Conservation (phyloP, 345 rosid genomes). For the Populus alba region DNA sequence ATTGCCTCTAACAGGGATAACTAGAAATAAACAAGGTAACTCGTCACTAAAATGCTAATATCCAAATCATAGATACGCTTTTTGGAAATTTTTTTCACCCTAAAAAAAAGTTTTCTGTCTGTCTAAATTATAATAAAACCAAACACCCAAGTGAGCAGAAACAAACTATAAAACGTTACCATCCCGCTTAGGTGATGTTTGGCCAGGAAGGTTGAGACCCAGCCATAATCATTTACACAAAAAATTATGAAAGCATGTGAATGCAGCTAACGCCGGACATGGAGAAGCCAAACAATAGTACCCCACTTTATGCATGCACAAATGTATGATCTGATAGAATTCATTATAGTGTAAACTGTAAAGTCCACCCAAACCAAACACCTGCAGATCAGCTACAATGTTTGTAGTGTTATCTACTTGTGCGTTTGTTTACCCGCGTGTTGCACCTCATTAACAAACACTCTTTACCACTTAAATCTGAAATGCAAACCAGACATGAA, state of each 20-base stretch:
- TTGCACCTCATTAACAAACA: no score
- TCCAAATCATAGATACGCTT: no score
- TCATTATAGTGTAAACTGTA: background rate
- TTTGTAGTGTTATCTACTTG: background rate
- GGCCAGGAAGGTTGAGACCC: background rate
- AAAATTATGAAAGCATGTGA: background rate
- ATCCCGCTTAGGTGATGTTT: background rate
- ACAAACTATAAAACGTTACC: background rate
- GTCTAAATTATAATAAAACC: background rate
- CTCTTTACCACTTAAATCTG: background rate
- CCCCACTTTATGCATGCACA: background rate
- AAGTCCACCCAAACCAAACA: background rate
- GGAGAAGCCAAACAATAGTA: background rate
- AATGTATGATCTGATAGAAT: background rate
- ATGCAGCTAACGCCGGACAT: no score
- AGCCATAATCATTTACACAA: background rate
- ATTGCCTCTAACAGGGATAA: background rate
- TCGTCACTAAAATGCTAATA: no score
- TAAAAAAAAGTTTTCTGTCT: no score
- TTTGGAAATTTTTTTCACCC: no score
- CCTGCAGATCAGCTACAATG: background rate
- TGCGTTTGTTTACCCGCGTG: no score
- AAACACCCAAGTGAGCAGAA: background rate
- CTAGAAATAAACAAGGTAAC: background rate
- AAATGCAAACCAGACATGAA: background rate